Base-by-base conservation (phyloP, 176 grass and related monocot species). In the Rhynchospora pubera region DNA sequence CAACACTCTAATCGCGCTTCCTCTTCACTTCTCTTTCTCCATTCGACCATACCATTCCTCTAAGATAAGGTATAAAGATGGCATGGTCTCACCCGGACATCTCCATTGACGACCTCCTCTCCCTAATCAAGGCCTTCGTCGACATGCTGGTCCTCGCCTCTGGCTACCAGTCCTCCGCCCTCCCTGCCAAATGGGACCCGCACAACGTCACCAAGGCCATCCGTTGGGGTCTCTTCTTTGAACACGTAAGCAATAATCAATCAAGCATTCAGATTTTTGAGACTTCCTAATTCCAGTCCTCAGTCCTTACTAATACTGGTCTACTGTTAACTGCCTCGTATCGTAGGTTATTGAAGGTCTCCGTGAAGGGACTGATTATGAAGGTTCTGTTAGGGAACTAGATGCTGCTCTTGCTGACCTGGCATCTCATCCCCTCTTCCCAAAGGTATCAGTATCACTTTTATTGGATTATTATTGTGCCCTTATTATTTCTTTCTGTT, bases 81-180 rank as follows among this genome's bases (percentile, higher is more conserved):
- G 91, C 75, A n/a, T 91, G 88, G 86, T 84, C 67, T 76, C 80
- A 92, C 83, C 84, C 30, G 39, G 62, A 62, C 51, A 83, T 92
- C 79, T 39, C 89, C 48, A 64, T 91, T 56, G 90, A 85, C 14
- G 89, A 89, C 60, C 78, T 92, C 57, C 63, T 89, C 51, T 0
- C 32, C 43, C 72, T 94, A 77, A 83, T 94, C 70, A 86, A 89
- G 44, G 80, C 88, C 5, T 89, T 97, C 88, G 86, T 94, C 3
- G 94, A 92, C 83, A 70, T 97, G 84, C 87, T 94, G 16, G 84
- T 92, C 44, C 92, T 97, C 48, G 83, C 94, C 77, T 89, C 90
- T 6, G 94, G 94, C 9, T 83, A 87, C 80, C 83, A 86, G 19
- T 87, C 92, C 13, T 94, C 88, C 6, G 94, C 88, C 5, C 39